Percentiles rank a stretch among this genome's conserved stretches.
phyloP scores from a whole-genome alignment of 257 asterid species.

The Asclepias syriaca region DNA sequence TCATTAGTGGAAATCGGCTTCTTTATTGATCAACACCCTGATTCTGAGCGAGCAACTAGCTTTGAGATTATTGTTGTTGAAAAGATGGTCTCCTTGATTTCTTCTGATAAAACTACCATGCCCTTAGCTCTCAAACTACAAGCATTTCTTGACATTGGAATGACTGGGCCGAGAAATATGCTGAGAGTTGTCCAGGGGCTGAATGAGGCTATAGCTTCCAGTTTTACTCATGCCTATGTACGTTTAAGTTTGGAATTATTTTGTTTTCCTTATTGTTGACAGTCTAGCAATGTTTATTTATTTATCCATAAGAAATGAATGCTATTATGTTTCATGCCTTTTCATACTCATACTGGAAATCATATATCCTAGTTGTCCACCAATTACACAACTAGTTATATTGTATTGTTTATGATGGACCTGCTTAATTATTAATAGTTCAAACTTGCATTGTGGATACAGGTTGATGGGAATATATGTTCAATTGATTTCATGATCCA shows the following conservation, averaged over 20 bases:
- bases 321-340: background rate
- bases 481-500: constrained; percentile 39
- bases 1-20: constrained; percentile 66
- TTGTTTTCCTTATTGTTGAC: background rate
- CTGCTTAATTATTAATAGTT: constrained; percentile 7
- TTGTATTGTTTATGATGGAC: background rate
- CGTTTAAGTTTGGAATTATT: constrained; percentile 25
- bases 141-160: constrained; percentile 68
- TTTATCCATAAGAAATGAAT: background rate
- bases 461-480: constrained; percentile 51
- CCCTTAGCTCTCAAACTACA: constrained; percentile 58
- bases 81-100: constrained; percentile 48
- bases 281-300: background rate
- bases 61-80: constrained; percentile 65
- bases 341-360: background rate
- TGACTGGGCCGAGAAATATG: constrained; percentile 55
- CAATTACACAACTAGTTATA: background rate
- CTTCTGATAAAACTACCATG: constrained; percentile 50
- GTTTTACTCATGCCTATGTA: constrained; percentile 64
- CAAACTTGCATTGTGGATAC: constrained; percentile 24
- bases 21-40: constrained; percentile 44
- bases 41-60: constrained; percentile 47
- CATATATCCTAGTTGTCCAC: background rate
- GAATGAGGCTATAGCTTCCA: constrained; percentile 55
- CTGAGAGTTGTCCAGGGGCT: constrained; percentile 52